phyloP scores from a whole-genome alignment of 73 alveolate species.

The Tetrahymena elliotti region DNA sequence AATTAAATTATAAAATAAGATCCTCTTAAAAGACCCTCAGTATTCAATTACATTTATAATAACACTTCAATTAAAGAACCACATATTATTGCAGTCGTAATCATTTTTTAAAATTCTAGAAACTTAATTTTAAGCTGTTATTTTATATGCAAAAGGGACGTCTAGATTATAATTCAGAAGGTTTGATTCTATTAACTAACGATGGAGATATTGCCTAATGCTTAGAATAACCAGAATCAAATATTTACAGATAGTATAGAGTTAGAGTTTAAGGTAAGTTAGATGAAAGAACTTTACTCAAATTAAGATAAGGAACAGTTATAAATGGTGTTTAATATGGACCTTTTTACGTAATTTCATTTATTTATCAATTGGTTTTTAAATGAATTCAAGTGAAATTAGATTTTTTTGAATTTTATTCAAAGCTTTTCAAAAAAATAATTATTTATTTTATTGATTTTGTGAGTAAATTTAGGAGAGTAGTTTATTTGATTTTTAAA shows the following conservation, averaged over 20 bases:
- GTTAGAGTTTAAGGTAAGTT: slow-evolving; percentile 77
- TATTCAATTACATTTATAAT: slow-evolving; percentile 1
- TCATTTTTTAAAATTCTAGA: not conserved
- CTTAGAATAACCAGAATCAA: slow-evolving; percentile 54
- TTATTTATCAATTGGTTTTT: no score
- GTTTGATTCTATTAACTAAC: slow-evolving; percentile 64
- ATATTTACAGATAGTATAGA: slow-evolving; percentile 61
- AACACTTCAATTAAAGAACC: slow-evolving; percentile 1
- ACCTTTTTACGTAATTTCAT: slow-evolving; percentile 49
- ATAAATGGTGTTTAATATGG: slow-evolving; percentile 59
- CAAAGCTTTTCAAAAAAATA: no score
- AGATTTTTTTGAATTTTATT: no score
- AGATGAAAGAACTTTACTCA: slow-evolving; percentile 41
- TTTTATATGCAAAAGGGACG: slow-evolving; percentile 18
- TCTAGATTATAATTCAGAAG: slow-evolving; percentile 73
- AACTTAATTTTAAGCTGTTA: not conserved
- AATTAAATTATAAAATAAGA: slow-evolving; percentile 29
- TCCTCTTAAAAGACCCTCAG: slow-evolving; percentile 32
- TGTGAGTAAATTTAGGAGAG: no score
- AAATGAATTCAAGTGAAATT: no score
- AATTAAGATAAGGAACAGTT: slow-evolving; percentile 58
- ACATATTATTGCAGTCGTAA: slow-evolving; percentile 41
- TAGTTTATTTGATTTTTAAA: not conserved
- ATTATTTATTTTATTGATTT: no score
- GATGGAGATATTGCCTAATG: slow-evolving; percentile 74